These are phyloP conservation scores for Metschnikowia lochheadii DNA, from an alignment of 805 yeast species.

Conservation along the genomic window DNA sequence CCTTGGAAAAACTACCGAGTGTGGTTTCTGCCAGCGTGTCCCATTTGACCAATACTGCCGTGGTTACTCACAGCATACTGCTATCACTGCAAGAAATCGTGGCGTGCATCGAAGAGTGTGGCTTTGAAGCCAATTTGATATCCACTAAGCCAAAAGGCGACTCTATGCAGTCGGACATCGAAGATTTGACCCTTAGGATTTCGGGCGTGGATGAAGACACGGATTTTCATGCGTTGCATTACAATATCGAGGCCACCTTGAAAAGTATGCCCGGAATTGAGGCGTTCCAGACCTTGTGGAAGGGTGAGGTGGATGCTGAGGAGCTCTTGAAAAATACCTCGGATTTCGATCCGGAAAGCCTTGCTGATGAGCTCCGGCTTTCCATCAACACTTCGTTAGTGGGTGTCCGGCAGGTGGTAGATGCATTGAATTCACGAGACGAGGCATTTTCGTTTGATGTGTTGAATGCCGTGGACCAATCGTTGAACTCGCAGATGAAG, in stretches of 20 bases:
- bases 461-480: conserved; percentile 48
- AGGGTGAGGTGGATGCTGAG: conserved; percentile 16
- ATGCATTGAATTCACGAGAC: conserved; percentile 40
- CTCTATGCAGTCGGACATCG: conserved; percentile 8
- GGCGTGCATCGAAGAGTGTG: conserved; percentile 60
- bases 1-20: conserved; percentile 46
- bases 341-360: conserved; percentile 14
- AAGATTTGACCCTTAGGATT: conserved; percentile 31
- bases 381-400: conserved; percentile 45
- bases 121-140: conserved; percentile 26
- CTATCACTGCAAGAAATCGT: conserved; percentile 36
- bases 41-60: conserved; percentile 70
- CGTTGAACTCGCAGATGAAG: conserved; percentile 59
- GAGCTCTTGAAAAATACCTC: conserved; percentile 12
- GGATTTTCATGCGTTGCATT: conserved; percentile 29
- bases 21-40: conserved; percentile 61
- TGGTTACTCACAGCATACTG: conserved; percentile 43
- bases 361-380: conserved; percentile 39
- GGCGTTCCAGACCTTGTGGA: conserved; percentile 23
- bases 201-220: conserved; percentile 27
- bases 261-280: conserved; percentile 29
- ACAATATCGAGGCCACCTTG: conserved; percentile 39
- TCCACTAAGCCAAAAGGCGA: neutral
- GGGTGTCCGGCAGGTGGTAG: conserved; percentile 65
- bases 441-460: conserved; percentile 52